phyloP scores from a whole-genome alignment of 768 basidiomycete species.

The Crepidotus variabilis region DNA sequence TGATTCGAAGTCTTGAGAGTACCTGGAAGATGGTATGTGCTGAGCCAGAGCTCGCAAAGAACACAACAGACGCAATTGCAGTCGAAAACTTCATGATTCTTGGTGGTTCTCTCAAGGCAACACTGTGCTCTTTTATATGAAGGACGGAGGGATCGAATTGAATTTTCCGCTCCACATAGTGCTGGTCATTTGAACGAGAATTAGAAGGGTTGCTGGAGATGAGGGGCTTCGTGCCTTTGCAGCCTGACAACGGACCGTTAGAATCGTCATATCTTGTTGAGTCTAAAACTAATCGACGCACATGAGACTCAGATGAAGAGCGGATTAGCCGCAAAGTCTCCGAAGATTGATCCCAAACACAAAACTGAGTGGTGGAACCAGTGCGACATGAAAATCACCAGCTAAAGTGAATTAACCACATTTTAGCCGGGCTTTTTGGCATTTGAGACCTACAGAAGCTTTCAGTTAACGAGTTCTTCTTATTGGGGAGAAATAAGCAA shows the following conservation, averaged over 20 bases:
- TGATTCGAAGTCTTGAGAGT: background rate
- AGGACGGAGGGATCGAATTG: too few species aligned
- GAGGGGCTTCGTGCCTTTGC: background rate
- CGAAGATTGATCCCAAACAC: background rate
- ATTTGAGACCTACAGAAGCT: too few species aligned
- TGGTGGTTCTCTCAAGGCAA: background rate
- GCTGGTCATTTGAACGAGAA: too few species aligned
- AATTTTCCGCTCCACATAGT: too few species aligned
- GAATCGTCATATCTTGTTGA: too few species aligned
- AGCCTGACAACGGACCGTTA: background rate
- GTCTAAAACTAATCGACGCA: background rate
- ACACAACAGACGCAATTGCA: conserved; percentile 22
- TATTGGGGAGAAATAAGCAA: too few species aligned
- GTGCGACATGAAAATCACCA: background rate
- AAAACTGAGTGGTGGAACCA: too few species aligned
- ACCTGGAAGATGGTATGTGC: conserved; percentile 56
- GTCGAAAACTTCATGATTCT: conserved; percentile 22
- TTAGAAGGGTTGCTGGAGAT: background rate
- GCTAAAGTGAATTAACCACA: background rate
- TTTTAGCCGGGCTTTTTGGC: background rate
- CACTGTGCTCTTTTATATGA: background rate
- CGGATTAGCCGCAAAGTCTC: background rate
- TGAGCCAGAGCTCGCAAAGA: conserved; percentile 29
- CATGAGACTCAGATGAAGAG: background rate
- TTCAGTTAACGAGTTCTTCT: too few species aligned